Base-by-base conservation (phyloP, 495 filamentous ascomycete species). In the Aspergillus indologenus region DNA sequence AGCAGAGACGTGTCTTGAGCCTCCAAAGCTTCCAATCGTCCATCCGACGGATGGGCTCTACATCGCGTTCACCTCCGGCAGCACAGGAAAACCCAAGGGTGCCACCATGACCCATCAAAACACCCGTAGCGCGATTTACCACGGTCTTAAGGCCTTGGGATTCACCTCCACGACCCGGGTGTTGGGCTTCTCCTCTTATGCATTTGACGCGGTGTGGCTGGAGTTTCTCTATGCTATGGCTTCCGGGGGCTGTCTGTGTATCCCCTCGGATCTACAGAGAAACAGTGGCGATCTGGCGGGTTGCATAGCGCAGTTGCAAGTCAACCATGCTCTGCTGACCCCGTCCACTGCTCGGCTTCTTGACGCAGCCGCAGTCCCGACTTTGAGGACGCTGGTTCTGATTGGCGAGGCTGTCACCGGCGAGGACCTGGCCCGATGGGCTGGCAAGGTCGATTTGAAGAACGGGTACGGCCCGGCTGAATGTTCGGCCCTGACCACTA, bases 381-480 rank as follows among this genome's bases (percentile, higher is more conserved):
- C 53, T 1, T 50, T 64, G 7, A 54, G 53, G 5, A 64, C 62
- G 1, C 20, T 64, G 20, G 52, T 56, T 6, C 18, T 64, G n/a
- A 58, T 49, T 1, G 62, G 62, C 18, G 62, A 64, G 46, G 57
- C 58, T 7, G 53, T 64, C 9, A 45, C 54, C 14, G 49, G 46
- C n/a, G n/a, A n/a, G 9, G 50, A 45, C n/a, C 56, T 43, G 8
- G 45, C 54, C 5, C 50, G 53, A 11, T 65, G 63, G 63, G 23
- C 53, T 0, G 29, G n/a, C 3, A 45, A 46, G 44, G 57, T 62
- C 14, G 46, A 22, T 15, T 21, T 65, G 0, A 44, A 55, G 17
- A 60, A 65, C 17, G 53, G 53, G 5, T 65, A 65, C 51, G 63
- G 63, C 2, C 60, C 60, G 5, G 54, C 60, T 1, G 63, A 65